These are phyloP conservation scores for Phytophthora cactorum DNA, from an alignment of 352 stramenopile species.

Conservation along the genomic window DNA sequence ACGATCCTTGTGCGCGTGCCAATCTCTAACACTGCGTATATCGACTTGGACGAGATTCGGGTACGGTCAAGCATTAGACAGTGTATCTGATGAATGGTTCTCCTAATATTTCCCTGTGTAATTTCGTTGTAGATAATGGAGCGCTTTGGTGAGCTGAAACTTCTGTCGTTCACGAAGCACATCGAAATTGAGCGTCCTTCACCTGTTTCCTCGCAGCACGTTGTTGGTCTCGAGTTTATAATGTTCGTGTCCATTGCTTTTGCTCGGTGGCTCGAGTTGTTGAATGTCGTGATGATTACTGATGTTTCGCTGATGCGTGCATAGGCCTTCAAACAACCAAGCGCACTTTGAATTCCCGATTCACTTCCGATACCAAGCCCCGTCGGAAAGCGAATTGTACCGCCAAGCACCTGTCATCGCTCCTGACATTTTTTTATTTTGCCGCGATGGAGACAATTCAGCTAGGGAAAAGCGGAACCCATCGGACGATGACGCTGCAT, in stretches of 20 bases:
- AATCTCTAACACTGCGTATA: slow-evolving; percentile 50
- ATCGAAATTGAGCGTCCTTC: slow-evolving; percentile 73
- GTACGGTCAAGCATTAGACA: slow-evolving; percentile 21
- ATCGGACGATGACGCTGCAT: slow-evolving; percentile 7
- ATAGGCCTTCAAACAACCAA: slow-evolving; percentile 21
- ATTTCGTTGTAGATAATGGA: slow-evolving; percentile 51
- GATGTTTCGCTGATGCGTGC: not conserved
- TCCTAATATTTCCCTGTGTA: too few species aligned
- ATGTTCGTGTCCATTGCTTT: slow-evolving; percentile 35
- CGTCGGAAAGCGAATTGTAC: slow-evolving; percentile 46
- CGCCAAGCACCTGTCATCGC: slow-evolving; percentile 46
- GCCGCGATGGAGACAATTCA: slow-evolving; percentile 8
- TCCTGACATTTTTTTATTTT: slow-evolving; percentile 56
- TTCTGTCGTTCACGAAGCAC: slow-evolving; percentile 59
- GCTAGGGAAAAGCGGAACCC: not conserved
- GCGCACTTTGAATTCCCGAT: slow-evolving; percentile 54
- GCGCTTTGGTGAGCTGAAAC: slow-evolving; percentile 50
- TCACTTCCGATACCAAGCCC: slow-evolving; percentile 69
- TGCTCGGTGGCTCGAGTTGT: not conserved
- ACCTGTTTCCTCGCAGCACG: slow-evolving; percentile 56
- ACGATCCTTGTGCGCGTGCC: slow-evolving; percentile 46
- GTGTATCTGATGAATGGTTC: not conserved
- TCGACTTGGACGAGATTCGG: slow-evolving; percentile 64
- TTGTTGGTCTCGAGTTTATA: slow-evolving; percentile 51
- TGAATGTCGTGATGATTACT: slow-evolving; percentile 1